Evolutionary conservation across 2,329 filamentous ascomycete species (phyloP).

Genomic region (Monosporascus sp.): DNA sequence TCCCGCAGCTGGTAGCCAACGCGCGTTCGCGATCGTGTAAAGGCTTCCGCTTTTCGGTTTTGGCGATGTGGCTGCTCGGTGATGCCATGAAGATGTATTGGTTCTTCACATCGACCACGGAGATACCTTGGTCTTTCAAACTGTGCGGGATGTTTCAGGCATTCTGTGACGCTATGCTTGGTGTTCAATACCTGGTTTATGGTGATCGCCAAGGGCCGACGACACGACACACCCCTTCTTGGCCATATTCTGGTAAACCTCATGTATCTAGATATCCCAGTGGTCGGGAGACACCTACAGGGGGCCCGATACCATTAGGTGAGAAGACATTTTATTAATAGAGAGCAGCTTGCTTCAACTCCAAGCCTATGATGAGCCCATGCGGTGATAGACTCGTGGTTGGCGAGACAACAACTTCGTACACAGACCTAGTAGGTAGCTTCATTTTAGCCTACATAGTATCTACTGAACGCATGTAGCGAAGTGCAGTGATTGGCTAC

Average conservation of each 20-base stretch:
- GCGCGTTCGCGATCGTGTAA: conserved; percentile 63
- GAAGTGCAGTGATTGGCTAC: too few relatives aligned
- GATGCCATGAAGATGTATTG: conserved; percentile 85
- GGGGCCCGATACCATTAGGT: conserved; percentile 33
- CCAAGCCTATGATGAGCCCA: too few relatives aligned
- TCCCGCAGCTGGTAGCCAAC: conserved; percentile 75
- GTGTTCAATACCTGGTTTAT: conserved; percentile 69
- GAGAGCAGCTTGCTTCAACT: not conserved
- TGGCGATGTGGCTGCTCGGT: conserved; percentile 73
- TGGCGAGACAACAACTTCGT: too few relatives aligned
- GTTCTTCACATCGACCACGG: conserved; percentile 68
- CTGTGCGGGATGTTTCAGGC: conserved; percentile 79
- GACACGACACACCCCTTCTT: conserved; percentile 20
- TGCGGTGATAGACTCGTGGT: too few relatives aligned
- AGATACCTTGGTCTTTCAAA: conserved; percentile 76
- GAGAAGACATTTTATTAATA: conserved; percentile 26
- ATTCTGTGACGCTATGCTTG: conserved; percentile 68
- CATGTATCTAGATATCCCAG: conserved; percentile 25
- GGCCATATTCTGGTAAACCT: conserved; percentile 25
- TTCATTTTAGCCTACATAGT: too few relatives aligned
- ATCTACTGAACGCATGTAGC: too few relatives aligned
- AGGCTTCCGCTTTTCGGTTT: conserved; percentile 71
- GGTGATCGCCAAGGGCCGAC: conserved; percentile 42
- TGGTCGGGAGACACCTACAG: conserved; percentile 33
- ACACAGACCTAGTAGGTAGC: too few relatives aligned